These are phyloP conservation scores for Globisporangium cederbergense DNA, from an alignment of 352 stramenopile species.

Conservation along the genomic window DNA sequence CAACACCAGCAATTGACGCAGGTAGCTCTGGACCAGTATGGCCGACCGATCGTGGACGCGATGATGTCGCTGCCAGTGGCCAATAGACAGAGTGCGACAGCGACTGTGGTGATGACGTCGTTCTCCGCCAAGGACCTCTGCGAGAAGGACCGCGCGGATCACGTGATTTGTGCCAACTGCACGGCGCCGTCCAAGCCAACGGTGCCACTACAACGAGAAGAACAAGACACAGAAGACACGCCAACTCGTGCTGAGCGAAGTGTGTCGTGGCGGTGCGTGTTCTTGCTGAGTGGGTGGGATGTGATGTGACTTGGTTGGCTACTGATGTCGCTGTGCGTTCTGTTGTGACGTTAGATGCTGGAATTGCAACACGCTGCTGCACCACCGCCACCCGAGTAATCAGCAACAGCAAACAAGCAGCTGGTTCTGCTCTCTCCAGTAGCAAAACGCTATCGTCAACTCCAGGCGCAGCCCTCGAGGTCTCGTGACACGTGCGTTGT, in stretches of 20 bases:
- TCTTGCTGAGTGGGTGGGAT: neutral
- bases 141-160: constrained; percentile 2
- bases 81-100: neutral
- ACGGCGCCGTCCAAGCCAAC: constrained; percentile 7
- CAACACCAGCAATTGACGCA: neutral
- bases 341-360: neutral
- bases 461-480: no score
- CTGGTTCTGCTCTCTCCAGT: constrained; percentile 5
- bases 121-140: constrained; percentile 4
- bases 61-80: constrained; percentile 7
- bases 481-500: no score
- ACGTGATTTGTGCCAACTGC: constrained; percentile 8
- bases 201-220: neutral
- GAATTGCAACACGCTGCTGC: constrained; percentile 4
- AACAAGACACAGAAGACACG: neutral
- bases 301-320: neutral
- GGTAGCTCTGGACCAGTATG: neutral
- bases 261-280: neutral
- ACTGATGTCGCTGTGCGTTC: neutral
- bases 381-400: neutral
- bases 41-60: constrained; percentile 8
- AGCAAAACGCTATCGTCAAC: neutral
- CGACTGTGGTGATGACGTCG: constrained; percentile 6
- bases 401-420: neutral
- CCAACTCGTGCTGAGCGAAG: neutral